These are phyloP conservation scores for Rhizopogon sp. DNA, from an alignment of 768 basidiomycete genomes.

Conservation along the genomic window DNA sequence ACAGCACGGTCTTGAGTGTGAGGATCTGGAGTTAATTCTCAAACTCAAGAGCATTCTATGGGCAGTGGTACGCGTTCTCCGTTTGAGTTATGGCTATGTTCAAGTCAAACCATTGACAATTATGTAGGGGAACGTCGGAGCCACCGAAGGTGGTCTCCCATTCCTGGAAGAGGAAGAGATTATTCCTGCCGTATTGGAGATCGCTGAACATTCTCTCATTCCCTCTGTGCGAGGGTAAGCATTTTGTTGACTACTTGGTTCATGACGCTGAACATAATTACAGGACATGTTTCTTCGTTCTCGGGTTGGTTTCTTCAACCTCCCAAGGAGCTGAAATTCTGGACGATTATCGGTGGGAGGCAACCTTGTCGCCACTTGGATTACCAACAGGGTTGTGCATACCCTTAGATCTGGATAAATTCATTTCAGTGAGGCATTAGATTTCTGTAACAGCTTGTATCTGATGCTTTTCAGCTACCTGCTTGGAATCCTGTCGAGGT, in stretches of 20 bases:
- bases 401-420: slow-evolving; percentile 76
- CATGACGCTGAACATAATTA: slow-evolving; percentile 8
- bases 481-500: slow-evolving; percentile 46
- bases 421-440: slow-evolving; percentile 59
- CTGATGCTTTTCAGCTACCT: slow-evolving; percentile 52
- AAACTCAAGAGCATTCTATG: slow-evolving; percentile 94
- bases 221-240: slow-evolving; percentile 90
- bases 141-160: slow-evolving; percentile 84
- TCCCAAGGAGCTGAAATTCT: slow-evolving; percentile 89
- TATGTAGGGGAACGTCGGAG: slow-evolving; percentile 85
- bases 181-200: slow-evolving; percentile 83
- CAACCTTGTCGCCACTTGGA: slow-evolving; percentile 82
- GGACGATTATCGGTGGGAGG: slow-evolving; percentile 91
- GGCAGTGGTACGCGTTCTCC: slow-evolving; percentile 72
- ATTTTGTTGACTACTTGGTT: neutral
- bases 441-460: neutral
- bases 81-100: neutral
- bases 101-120: neutral
- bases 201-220: slow-evolving; percentile 84
- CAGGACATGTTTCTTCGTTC: slow-evolving; percentile 94
- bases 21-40: slow-evolving; percentile 78
- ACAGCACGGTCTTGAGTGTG: slow-evolving; percentile 77
- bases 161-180: slow-evolving; percentile 96
- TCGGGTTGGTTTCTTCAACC: slow-evolving; percentile 90
- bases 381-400: slow-evolving; percentile 88